Percentiles rank a stretch among this genome's conserved stretches.
These are phyloP conservation scores for Paracoccidioides brasiliensis DNA, from an alignment of 2,329 filamentous ascomycete species.

Conservation along the genomic window DNA sequence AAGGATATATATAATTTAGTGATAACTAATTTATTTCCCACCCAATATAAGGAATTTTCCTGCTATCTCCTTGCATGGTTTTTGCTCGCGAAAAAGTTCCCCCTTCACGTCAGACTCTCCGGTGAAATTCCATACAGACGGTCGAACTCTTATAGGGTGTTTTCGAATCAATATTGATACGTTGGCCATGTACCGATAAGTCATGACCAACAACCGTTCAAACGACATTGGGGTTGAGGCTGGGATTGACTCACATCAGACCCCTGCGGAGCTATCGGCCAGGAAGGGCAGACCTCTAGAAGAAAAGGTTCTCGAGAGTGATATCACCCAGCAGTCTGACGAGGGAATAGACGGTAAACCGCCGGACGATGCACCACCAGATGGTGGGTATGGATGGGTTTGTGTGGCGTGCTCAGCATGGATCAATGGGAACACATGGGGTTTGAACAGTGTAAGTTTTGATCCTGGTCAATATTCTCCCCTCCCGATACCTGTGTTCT, in stretches of 20 bases:
- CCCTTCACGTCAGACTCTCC: not conserved
- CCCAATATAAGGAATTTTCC: too few relatives aligned
- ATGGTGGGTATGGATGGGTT: conserved; percentile 52
- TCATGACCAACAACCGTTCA: not conserved
- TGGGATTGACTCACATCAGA: not conserved
- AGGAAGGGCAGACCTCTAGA: not conserved
- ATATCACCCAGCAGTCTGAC: conserved; percentile 3
- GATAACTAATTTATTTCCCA: not conserved
- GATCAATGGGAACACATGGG: conserved; percentile 62
- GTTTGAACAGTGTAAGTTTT: conserved; percentile 49
- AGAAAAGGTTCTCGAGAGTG: not conserved
- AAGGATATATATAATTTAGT: not conserved
- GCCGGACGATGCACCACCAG: conserved; percentile 27
- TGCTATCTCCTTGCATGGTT: not conserved
- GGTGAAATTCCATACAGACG: not conserved
- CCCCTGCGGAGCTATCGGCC: not conserved
- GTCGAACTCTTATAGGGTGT: not conserved
- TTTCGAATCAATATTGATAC: not conserved
- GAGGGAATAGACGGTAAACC: conserved; percentile 19
- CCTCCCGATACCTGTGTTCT: not conserved
- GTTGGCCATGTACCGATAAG: not conserved
- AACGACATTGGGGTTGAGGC: not conserved
- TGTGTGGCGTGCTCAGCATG: conserved; percentile 42
- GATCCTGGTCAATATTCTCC: not conserved
- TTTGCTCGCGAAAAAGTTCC: not conserved